phyloP scores from a whole-genome alignment of 345 rosid genomes.

The Gossypium raimondii region DNA sequence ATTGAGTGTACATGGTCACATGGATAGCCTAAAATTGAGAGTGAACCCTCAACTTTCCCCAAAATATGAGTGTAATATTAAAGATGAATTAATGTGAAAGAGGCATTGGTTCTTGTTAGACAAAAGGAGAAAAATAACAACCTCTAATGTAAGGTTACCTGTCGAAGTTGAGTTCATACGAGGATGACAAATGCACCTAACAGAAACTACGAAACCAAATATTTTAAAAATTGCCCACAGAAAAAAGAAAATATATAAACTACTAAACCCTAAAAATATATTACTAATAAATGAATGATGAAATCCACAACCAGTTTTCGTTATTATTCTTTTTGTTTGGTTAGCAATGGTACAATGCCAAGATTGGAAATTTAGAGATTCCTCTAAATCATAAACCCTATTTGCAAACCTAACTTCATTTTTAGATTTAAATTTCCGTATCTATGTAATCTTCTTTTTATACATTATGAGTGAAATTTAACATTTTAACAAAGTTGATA shows the following conservation, averaged over 20 bases:
- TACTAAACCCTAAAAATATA: too few species aligned
- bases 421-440: background rate
- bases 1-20: background rate
- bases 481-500: too few species aligned
- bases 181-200: background rate
- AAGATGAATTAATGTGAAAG: background rate
- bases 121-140: slow-evolving; percentile 6
- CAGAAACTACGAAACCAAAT: background rate
- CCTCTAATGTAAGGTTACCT: background rate
- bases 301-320: background rate
- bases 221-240: background rate
- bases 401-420: background rate
- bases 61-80: background rate
- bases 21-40: background rate
- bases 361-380: background rate
- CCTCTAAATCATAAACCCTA: background rate
- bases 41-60: background rate
- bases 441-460: too few species aligned
- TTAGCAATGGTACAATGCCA: background rate
- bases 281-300: too few species aligned
- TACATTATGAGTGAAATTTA: too few species aligned
- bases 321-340: background rate
- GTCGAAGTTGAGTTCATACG: background rate
- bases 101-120: background rate
- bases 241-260: background rate